Base-by-base conservation (phyloP, 2,329 filamentous ascomycete species). In the Amylocarpus encephaloides region DNA sequence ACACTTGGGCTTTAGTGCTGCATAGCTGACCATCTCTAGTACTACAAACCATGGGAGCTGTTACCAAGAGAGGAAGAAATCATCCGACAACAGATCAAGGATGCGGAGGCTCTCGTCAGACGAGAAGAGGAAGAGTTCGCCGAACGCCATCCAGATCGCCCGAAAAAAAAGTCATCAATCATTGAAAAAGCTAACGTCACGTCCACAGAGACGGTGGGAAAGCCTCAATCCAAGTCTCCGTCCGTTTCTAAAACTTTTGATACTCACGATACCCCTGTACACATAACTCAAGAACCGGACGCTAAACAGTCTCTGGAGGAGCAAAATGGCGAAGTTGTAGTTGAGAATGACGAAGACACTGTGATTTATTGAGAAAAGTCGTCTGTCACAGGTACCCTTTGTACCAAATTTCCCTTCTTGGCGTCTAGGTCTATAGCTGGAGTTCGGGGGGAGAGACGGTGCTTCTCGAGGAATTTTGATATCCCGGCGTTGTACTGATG, bases 331-430 rank as follows among this genome's bases (percentile, higher is more conserved):
- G 87, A 91, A 62, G 83, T 92, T 50, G 76, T 94, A 58, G 82
- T 93, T 48, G 86, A 89, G 67, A 87, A 85, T 48, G 88, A 89
- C 53, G 90, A 96, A 71, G 90, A 95, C 63, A 90, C 85, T 60
- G 88, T 95, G 47, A 92, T 95, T 52, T 95, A 95, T 72, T 95
- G 44, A 47, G 12, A 26, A 36, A 5, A 16, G n/a, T 13, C 5
- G 34, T 49, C 19, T 29, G 33, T 36, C 19, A 36, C n/a, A 39
- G 26, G 12, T 38, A 22, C 15, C 33, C 46, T 43, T 46, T 42
- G 43, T 33, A 43, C 43, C 36, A 42, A 46, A 34, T 39, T 45
- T 33, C 43, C 22, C 40, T 35, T 18, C 26, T 12, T 30, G 40
- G 42, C 42, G 42, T 44, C n/a, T 30, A 16, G 30, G 22, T 32